Evolutionary conservation across 2,329 filamentous ascomycete genomes (phyloP).

Genomic region (Colletotrichum siamense): DNA sequence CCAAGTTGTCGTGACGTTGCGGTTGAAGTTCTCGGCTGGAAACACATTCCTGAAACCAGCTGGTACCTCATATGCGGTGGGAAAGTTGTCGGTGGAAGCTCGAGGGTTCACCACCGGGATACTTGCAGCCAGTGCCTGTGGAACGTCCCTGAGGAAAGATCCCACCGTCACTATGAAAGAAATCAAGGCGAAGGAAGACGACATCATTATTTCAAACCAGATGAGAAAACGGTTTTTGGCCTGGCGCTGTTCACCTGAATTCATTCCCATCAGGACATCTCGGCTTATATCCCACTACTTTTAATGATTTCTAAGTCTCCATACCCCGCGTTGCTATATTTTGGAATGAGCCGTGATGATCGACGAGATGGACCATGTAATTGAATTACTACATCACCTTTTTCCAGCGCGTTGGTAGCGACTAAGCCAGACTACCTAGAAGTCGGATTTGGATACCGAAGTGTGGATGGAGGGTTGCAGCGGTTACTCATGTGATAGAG

Average conservation of each 20-base stretch:
- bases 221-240: background rate
- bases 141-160: background rate
- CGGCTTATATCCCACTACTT: background rate
- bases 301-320: background rate
- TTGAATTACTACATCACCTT: rapidly evolving
- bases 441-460: background rate
- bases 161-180: background rate
- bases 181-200: background rate
- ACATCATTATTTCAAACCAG: background rate
- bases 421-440: background rate
- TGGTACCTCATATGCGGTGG: background rate
- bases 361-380: background rate
- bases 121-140: background rate
- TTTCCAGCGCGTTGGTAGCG: background rate
- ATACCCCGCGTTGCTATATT: background rate
- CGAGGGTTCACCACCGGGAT: background rate
- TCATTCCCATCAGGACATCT: background rate
- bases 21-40: constrained; percentile 22
- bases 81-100: background rate
- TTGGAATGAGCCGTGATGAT: background rate
- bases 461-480: background rate
- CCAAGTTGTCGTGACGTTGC: constrained; percentile 19
- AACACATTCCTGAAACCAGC: constrained; percentile 2
- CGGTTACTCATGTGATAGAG: background rate
- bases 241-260: background rate